Base-by-base conservation (phyloP, 2,329 filamentous ascomycete genomes). In the Sporothrix protearum region DNA sequence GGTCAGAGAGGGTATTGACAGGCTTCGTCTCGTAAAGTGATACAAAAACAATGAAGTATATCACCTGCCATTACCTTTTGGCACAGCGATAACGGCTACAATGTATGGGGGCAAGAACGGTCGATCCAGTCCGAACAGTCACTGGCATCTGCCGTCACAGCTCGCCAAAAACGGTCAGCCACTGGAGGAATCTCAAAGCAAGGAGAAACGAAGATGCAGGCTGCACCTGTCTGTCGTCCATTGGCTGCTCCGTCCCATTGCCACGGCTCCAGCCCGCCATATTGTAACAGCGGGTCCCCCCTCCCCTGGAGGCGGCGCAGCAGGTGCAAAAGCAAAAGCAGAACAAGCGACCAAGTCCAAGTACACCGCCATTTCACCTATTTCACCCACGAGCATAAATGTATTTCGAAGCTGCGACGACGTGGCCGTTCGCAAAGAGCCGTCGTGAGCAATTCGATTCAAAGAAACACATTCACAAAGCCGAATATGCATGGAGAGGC, bases 241-340 rank as follows among this genome's bases (percentile, higher is more conserved):
- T 57, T 59, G 53, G 53, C 39, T 47, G 63, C 55, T 73, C 57
- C 68, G 67, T 71, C 69, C 67, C 49, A 70, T 69, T 71, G 51
- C 53, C 70, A 55, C 63, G 59, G 53, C 49, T 59, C 16, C 70
- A 59, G 55, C 42, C 70, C 53, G 70, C 12, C n/a, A n/a, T 47
- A 42, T 39, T 49, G 68, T 28, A 70, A 70, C 55, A 63, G 68
- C 55, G 68, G 68, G 57, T 51, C 59, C 59, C 22, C 45, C n/a
- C 28, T 16, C 42, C 55, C 55, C 55, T 70, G 51, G 57, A 70
- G 68, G 64, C 68, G 55, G 36, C 7, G 47, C 42, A 51, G 57
- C 45, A 63, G 42, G 36, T 25, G 36, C n/a, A 45, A 14, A 64
- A 5, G 36, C 59, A 64, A 22, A 22, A 45, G 36, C 42, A n/a